phyloP scores from a whole-genome alignment of 495 filamentous ascomycete genomes.

The Pseudotulostoma volvatum region DNA sequence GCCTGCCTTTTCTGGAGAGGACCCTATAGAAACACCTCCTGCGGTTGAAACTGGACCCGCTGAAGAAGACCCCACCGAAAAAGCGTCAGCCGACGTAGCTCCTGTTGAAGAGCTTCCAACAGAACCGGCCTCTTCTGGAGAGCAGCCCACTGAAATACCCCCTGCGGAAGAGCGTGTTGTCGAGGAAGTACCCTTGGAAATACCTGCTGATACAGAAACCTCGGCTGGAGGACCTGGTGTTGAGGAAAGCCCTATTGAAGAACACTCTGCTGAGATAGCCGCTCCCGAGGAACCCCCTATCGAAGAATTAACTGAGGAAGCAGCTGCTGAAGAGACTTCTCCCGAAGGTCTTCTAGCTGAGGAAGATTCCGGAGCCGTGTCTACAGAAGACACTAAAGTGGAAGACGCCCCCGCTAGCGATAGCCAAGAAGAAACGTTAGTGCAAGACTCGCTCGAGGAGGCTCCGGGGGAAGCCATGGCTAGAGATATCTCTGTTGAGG shows the following conservation, averaged over 20 bases:
- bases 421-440: conserved; percentile 3
- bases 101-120: conserved; percentile 4
- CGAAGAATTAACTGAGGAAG: conserved; percentile 4
- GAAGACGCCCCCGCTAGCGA: conserved; percentile 4
- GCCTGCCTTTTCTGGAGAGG: no score
- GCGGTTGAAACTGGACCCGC: conserved; percentile 1
- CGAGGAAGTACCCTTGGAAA: conserved; percentile 2
- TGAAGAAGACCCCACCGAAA: conserved; percentile 2
- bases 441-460: conserved; percentile 4
- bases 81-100: no score
- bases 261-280: conserved; percentile 2
- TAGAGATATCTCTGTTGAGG: conserved; percentile 5
- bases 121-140: neutral
- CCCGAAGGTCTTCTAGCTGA: conserved; percentile 1
- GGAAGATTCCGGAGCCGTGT: conserved; percentile 1
- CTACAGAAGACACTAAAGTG: neutral
- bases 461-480: no score
- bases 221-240: conserved; percentile 3
- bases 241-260: conserved; percentile 2
- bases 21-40: no score
- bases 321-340: conserved; percentile 2
- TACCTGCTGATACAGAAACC: conserved; percentile 2
- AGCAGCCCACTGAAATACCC: neutral
- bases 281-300: conserved; percentile 1
- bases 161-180: conserved; percentile 2